Evolutionary conservation across 257 asterid genomes (phyloP), one percentile per base, ranked within the genome.

Genomic region (Solanum stenotomum): DNA sequence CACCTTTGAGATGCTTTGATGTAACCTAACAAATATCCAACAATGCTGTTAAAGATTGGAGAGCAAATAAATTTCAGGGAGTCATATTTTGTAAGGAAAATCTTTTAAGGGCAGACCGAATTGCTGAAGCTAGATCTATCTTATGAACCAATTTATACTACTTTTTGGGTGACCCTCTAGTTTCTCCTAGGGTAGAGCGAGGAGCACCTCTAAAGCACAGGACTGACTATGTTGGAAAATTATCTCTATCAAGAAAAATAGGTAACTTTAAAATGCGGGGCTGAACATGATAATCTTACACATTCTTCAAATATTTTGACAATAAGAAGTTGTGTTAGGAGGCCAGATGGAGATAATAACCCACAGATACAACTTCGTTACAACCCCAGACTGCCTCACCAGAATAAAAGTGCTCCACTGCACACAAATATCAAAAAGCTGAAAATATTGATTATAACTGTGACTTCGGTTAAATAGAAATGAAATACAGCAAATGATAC

Each of bases 1-100:
- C 99, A 75, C 99, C 98, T 92, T 94, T 97, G 20, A 93, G 87
- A 91, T 95, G 96, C 90, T 94, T 97, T 5, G 97, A 91, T 7
- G 94, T 91, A 74, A 97, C 98, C 99, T 97, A 92, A 86, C 85
- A 49, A 83, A 75, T 65, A 75, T 86, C 74, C 35, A 89, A 79
- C 11, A 81, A 81, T 46, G 42, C 85, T 46, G 85, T 49, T 29
- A 27, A 81, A 27, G 20, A 81, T 46, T 79, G 63, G 38, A 33
- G 65, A 27, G 25, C 61, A 79, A 15, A 44, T 8, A 79, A 79
- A 79, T 79, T 79, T 49, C 85, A 81, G 20, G 63, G 40, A 27
- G 13, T 81, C 40, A 9, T 61, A 11, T 34, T 74, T 74, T 20
- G 16, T 35, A 9, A 20, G 46, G 82, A 74, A 56, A n/a, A 81